A percentile compares a stretch with the other conserved stretches of the same genome.
phyloP scores from a whole-genome alignment of 2,329 filamentous ascomycete species.

The Neocucurbitaria cava region DNA sequence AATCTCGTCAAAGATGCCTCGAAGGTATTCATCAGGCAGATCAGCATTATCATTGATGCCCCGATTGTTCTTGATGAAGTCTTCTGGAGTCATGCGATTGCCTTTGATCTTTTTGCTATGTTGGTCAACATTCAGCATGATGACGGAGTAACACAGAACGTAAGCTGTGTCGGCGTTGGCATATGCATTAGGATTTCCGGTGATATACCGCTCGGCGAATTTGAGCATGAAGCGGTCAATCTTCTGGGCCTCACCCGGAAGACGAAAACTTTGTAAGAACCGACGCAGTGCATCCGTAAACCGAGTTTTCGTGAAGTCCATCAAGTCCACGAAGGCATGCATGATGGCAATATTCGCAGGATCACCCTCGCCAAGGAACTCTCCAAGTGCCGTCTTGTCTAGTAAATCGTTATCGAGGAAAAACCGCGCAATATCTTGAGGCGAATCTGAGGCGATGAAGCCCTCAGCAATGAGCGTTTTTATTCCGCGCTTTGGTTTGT shows the following conservation, averaged over 20 bases:
- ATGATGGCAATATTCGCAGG: conserved; percentile 94
- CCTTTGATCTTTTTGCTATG: conserved; percentile 86
- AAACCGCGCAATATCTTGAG: conserved; percentile 85
- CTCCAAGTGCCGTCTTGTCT: conserved; percentile 91
- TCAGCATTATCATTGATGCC: conserved; percentile 98
- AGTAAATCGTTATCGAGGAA: conserved; percentile 80
- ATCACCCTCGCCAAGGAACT: conserved; percentile 93
- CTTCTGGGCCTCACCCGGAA: conserved; percentile 96
- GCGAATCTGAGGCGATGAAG: conserved; percentile 81
- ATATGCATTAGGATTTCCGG: conserved; percentile 94
- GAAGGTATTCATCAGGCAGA: conserved; percentile 89
- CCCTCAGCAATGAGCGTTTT: conserved; percentile 83
- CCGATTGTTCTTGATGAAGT: conserved; percentile 99
- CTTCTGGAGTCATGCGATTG: conserved; percentile 89
- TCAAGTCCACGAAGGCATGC: conserved; percentile 95
- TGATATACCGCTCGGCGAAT: conserved; percentile 94
- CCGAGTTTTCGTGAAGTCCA: conserved; percentile 90
- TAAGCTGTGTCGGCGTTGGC: conserved; percentile 98
- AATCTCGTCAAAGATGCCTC: conserved; percentile 92
- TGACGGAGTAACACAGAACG: conserved; percentile 93
- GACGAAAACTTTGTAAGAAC: conserved; percentile 91
- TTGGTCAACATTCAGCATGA: conserved; percentile 93
- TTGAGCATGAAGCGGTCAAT: conserved; percentile 99
- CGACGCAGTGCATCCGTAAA: conserved; percentile 92
- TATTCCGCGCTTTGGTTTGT: conserved; percentile 93